Conservation (phyloP, 2,329 filamentous ascomycete genomes). For the Ceratocystis papillata region DNA sequence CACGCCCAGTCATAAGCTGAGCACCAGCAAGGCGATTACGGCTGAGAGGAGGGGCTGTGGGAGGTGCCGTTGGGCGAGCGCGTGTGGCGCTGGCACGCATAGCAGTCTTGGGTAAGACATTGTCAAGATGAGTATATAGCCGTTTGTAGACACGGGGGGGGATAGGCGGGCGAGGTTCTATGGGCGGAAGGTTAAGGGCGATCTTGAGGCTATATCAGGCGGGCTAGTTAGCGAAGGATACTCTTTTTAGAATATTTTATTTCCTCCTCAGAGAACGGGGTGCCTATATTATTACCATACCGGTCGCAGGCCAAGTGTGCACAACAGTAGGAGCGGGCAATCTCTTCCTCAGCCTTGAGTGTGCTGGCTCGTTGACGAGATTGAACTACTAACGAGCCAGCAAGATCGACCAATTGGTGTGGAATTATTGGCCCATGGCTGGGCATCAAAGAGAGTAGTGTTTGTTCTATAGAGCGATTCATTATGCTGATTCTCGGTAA, state of each 20-base stretch:
- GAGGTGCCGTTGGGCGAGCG: slow-evolving; percentile 32
- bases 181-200: slow-evolving; percentile 62
- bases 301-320: slow-evolving; percentile 83
- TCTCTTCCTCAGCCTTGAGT: slow-evolving; percentile 76
- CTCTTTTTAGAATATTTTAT: background rate
- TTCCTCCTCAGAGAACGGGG: background rate
- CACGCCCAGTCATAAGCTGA: slow-evolving; percentile 27
- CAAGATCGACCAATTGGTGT: slow-evolving; percentile 57
- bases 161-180: slow-evolving; percentile 65
- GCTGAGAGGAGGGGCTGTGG: background rate
- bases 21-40: slow-evolving; percentile 6
- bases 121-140: slow-evolving; percentile 69
- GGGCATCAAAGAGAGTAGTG: slow-evolving; percentile 62
- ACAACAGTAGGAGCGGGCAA: slow-evolving; percentile 73
- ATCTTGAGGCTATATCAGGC: slow-evolving; percentile 56
- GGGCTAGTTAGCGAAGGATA: background rate
- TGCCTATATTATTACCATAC: slow-evolving; percentile 34
- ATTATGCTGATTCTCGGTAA: slow-evolving; percentile 37
- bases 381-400: slow-evolving; percentile 64
- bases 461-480: slow-evolving; percentile 64
- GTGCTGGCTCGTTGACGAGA: slow-evolving; percentile 66
- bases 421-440: slow-evolving; percentile 59
- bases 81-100: slow-evolving; percentile 25
- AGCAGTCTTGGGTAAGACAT: slow-evolving; percentile 44
- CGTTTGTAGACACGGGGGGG: slow-evolving; percentile 73